Evolutionary conservation across 1,139 yeast genomes (phyloP).

Genomic region (Pichia sp.): DNA sequence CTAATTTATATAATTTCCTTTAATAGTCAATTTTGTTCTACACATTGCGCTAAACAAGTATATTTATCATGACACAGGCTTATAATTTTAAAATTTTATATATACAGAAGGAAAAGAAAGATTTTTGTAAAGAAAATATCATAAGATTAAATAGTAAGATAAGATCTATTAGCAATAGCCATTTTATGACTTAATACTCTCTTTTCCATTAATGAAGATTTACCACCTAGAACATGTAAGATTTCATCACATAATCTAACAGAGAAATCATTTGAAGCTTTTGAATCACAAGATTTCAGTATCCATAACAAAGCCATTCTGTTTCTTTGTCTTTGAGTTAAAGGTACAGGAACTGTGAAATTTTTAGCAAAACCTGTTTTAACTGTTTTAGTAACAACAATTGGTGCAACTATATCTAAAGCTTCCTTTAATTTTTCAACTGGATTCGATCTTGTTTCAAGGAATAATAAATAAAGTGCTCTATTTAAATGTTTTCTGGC

Average conservation of each 20-base stretch:
- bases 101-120: background rate
- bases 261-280: slow-evolving; percentile 73
- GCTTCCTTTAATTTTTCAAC: slow-evolving; percentile 66
- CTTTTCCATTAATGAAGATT: slow-evolving; percentile 79
- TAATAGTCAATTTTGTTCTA: too few relatives aligned
- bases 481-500: slow-evolving; percentile 71
- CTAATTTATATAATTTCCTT: too few relatives aligned
- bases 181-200: slow-evolving; percentile 75
- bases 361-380: slow-evolving; percentile 86
- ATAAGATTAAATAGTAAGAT: slow-evolving; percentile 20
- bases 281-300: slow-evolving; percentile 71
- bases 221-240: slow-evolving; percentile 68
- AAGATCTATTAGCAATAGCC: slow-evolving; percentile 80
- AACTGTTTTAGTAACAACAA: slow-evolving; percentile 69
- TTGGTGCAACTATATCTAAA: slow-evolving; percentile 78
- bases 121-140: background rate
- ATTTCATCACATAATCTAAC: slow-evolving; percentile 91
- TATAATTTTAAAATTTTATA: background rate
- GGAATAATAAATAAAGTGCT: slow-evolving; percentile 75
- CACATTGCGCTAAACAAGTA: too few relatives aligned
- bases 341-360: slow-evolving; percentile 73
- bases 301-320: slow-evolving; percentile 90
- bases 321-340: slow-evolving; percentile 73
- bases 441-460: slow-evolving; percentile 70
- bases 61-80: too few relatives aligned